Percentiles rank a stretch among this genome's conserved stretches.
Evolutionary conservation across 805 yeast species (phyloP).

Genomic region (Hanseniaspora lindneri): DNA sequence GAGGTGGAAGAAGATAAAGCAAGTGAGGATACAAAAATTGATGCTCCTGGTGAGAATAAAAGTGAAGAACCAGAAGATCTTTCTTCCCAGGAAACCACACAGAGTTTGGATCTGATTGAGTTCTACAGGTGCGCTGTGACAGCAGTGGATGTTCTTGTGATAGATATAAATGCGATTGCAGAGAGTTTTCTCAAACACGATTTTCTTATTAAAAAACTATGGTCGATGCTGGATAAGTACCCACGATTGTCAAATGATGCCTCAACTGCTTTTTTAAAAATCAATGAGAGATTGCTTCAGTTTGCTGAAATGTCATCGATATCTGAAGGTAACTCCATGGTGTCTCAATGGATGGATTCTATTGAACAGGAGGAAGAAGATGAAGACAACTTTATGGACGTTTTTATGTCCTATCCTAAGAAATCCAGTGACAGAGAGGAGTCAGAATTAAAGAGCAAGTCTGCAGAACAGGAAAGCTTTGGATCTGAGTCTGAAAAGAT

Average conservation of each 20-base stretch:
- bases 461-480: not conserved
- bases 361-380: constrained; percentile 8
- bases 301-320: constrained; percentile 13
- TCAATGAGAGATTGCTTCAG: constrained; percentile 78
- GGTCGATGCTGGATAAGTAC: constrained; percentile 65
- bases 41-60: not conserved
- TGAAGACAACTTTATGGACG: constrained; percentile 6
- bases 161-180: constrained; percentile 89
- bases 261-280: constrained; percentile 82
- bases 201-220: constrained; percentile 52
- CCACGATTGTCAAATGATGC: constrained; percentile 60
- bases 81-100: constrained; percentile 3
- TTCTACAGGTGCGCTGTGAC: constrained; percentile 37
- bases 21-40: not conserved
- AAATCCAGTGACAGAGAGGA: not conserved
- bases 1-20: constrained; percentile 14
- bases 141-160: constrained; percentile 79
- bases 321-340: constrained; percentile 53
- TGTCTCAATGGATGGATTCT: constrained; percentile 39
- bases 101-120: constrained; percentile 20
- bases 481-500: not conserved
- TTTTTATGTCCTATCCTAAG: constrained; percentile 1
- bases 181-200: constrained; percentile 75
- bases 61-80: too few species aligned
- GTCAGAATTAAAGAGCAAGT: not conserved